These are phyloP conservation scores for Alternaria longipes DNA, from an alignment of 2,329 filamentous ascomycete species.

Conservation along the genomic window DNA sequence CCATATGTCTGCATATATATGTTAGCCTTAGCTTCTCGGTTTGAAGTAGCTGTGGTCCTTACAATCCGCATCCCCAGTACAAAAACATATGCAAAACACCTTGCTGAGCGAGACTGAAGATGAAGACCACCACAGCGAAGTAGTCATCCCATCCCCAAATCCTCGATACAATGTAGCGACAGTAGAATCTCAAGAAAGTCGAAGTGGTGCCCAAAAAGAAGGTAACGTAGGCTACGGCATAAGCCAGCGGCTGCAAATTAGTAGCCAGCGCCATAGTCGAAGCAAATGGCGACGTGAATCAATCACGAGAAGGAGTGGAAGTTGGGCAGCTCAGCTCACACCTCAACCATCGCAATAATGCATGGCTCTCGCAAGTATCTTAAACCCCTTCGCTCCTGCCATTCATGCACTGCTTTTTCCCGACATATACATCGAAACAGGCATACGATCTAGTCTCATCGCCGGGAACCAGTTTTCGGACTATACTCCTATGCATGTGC, in stretches of 20 bases:
- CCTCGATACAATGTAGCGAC: slow-evolving; percentile 22
- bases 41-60: slow-evolving; percentile 3
- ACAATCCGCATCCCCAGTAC: slow-evolving; percentile 32
- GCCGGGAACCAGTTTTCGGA: neutral
- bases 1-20: neutral
- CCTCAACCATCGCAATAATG: slow-evolving; percentile 6
- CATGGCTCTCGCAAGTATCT: slow-evolving; percentile 6
- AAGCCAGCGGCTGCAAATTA: slow-evolving; percentile 28
- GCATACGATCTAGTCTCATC: neutral
- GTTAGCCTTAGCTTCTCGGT: neutral
- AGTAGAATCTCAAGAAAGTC: slow-evolving; percentile 29
- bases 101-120: slow-evolving; percentile 28
- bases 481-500: neutral
- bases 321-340: slow-evolving; percentile 9
- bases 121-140: slow-evolving; percentile 22
- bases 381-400: slow-evolving; percentile 1
- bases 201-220: slow-evolving; percentile 27
- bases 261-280: slow-evolving; percentile 22
- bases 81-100: slow-evolving; percentile 35
- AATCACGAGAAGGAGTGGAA: slow-evolving; percentile 8
- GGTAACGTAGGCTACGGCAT: slow-evolving; percentile 27
- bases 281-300: slow-evolving; percentile 7
- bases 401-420: slow-evolving; percentile 6
- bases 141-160: slow-evolving; percentile 32
- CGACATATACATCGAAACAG: slow-evolving; percentile 1